Evolutionary conservation across 2,329 filamentous ascomycete species (phyloP).

Genomic region (Ceratocystis albifundus): DNA sequence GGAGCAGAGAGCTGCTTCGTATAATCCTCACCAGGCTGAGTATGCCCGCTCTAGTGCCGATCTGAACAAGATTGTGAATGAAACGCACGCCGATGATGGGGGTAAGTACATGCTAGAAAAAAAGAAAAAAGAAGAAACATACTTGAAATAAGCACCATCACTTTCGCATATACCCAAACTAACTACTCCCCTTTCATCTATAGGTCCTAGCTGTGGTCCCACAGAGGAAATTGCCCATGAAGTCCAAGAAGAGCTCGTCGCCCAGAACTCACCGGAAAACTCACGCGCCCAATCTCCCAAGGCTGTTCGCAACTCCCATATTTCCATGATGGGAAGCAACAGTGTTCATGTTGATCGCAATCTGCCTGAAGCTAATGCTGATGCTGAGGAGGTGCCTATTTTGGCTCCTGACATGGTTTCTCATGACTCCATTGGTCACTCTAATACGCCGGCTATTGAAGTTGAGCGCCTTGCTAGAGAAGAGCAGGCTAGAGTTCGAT

Average conservation of each 20-base stretch:
- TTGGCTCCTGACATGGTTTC: constrained; percentile 77
- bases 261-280: constrained; percentile 56
- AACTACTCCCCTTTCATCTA: constrained; percentile 22
- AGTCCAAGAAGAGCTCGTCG: constrained; percentile 72
- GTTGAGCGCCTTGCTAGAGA: constrained; percentile 51
- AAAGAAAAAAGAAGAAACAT: not conserved
- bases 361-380: not conserved
- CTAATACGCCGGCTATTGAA: constrained; percentile 71
- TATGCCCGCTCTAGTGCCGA: constrained; percentile 84
- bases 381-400: constrained; percentile 59
- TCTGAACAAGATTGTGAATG: constrained; percentile 76
- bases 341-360: constrained; percentile 67
- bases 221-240: constrained; percentile 85
- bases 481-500: constrained; percentile 50
- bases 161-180: not conserved
- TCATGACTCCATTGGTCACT: constrained; percentile 49
- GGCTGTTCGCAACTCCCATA: constrained; percentile 25
- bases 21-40: constrained; percentile 47
- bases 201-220: constrained; percentile 43
- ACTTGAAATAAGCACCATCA: not conserved
- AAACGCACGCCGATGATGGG: constrained; percentile 37
- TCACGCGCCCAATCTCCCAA: constrained; percentile 28
- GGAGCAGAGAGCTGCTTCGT: constrained; percentile 51
- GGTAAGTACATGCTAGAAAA: constrained; percentile 10
- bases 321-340: constrained; percentile 37